Percentiles rank a stretch among this genome's conserved stretches.
Conservation (phyloP, 1,139 yeast species). For the Meyerozyma sp. region DNA sequence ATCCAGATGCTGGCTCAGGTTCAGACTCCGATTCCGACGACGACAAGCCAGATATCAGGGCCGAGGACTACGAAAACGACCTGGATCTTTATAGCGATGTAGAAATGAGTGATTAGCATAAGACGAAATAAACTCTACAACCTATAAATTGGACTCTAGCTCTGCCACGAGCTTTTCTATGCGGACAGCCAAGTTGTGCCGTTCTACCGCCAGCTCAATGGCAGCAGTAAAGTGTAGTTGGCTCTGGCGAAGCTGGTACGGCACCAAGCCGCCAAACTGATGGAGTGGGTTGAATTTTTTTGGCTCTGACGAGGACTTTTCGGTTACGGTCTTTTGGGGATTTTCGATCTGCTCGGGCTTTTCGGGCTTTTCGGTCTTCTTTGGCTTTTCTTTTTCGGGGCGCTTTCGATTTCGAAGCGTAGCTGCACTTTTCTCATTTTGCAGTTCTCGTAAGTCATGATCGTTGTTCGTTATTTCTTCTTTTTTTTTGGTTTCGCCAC, state of each 20-base stretch:
- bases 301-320: not conserved
- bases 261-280: constrained; percentile 13
- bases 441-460: too few species aligned
- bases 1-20: constrained; percentile 18
- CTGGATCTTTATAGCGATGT: constrained; percentile 45
- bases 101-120: constrained; percentile 11
- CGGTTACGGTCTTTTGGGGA: not conserved
- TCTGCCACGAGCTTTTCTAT: constrained; percentile 3
- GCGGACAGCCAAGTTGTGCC: constrained; percentile 4
- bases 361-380: not conserved
- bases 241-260: constrained; percentile 9
- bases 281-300: constrained; percentile 5
- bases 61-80: constrained; percentile 45
- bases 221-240: constrained; percentile 8
- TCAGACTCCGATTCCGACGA: constrained; percentile 16
- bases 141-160: not conserved
- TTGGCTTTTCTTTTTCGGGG: not conserved
- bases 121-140: not conserved
- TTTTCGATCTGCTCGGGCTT: not conserved
- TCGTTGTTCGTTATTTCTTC: too few species aligned
- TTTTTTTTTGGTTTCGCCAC: not conserved
- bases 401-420: too few species aligned
- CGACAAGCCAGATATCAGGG: constrained; percentile 32
- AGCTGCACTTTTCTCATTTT: too few species aligned
- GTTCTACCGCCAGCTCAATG: constrained; percentile 5